Evolutionary conservation across 257 asterid species (phyloP).

Genomic region (Knoxia roxburghii): DNA sequence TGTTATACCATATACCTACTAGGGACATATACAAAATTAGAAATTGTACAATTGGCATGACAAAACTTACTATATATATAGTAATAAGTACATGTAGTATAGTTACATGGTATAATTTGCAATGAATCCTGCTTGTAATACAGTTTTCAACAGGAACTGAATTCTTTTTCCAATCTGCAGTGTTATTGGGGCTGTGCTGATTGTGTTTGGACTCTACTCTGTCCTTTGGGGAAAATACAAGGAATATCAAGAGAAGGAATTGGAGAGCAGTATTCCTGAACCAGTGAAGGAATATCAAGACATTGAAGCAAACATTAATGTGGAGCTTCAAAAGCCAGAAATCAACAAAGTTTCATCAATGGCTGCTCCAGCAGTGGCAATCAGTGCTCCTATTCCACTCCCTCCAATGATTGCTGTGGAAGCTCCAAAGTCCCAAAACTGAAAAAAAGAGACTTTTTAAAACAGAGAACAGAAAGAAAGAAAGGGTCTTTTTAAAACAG

Average conservation of each 20-base stretch:
- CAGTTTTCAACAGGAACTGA: background rate
- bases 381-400: slow-evolving; percentile 38
- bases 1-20: too few species aligned
- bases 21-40: too few species aligned
- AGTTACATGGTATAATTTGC: too few species aligned
- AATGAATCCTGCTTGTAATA: too few species aligned
- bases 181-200: slow-evolving; percentile 43
- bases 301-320: slow-evolving; percentile 53
- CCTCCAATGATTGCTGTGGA: slow-evolving; percentile 58
- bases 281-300: slow-evolving; percentile 45
- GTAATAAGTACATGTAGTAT: too few species aligned
- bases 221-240: slow-evolving; percentile 61
- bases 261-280: slow-evolving; percentile 31
- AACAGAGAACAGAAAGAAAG: background rate
- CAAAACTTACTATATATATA: too few species aligned
- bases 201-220: slow-evolving; percentile 45
- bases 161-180: slow-evolving; percentile 13
- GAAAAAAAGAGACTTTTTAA: too few species aligned
- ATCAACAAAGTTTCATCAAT: slow-evolving; percentile 14
- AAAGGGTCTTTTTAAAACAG: background rate
- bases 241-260: slow-evolving; percentile 39
- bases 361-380: slow-evolving; percentile 33
- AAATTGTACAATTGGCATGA: too few species aligned
- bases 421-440: slow-evolving; percentile 33
- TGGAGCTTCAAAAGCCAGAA: slow-evolving; percentile 25